Evolutionary conservation across 2,329 filamentous ascomycete species (phyloP).

Genomic region (Alternaria dauci): DNA sequence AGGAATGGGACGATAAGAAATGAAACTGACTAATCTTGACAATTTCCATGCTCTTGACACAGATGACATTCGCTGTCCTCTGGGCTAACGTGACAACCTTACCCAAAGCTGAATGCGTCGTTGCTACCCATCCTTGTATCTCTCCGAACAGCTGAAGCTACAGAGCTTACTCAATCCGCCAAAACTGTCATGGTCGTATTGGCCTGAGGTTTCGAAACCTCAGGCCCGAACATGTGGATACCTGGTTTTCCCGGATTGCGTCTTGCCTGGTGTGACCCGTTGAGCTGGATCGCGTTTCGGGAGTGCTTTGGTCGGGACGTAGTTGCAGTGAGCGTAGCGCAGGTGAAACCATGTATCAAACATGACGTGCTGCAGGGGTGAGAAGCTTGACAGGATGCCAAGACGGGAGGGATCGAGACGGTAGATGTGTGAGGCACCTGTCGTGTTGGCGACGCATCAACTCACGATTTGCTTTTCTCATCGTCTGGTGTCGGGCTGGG

Average conservation of each 20-base stretch:
- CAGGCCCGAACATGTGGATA: slow-evolving; percentile 20
- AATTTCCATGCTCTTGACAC: too few species aligned
- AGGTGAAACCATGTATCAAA: slow-evolving; percentile 19
- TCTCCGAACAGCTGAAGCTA: too few species aligned
- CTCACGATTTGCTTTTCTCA: not conserved
- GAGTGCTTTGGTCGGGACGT: slow-evolving; percentile 18
- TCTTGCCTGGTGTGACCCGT: not conserved
- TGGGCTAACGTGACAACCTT: too few species aligned
- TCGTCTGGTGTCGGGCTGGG: not conserved
- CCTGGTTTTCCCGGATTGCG: slow-evolving; percentile 6
- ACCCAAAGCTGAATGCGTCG: too few species aligned
- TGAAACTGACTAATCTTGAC: too few species aligned
- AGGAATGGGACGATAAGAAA: too few species aligned
- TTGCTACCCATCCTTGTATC: too few species aligned
- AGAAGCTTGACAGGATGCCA: slow-evolving; percentile 10
- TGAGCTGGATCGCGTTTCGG: slow-evolving; percentile 11
- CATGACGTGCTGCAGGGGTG: slow-evolving; percentile 8
- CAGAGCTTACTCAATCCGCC: not conserved
- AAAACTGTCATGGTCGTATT: not conserved
- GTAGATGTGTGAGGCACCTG: slow-evolving; percentile 1
- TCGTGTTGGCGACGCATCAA: not conserved
- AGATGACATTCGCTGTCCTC: too few species aligned
- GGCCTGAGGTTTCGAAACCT: slow-evolving; percentile 34
- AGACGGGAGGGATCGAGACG: not conserved
- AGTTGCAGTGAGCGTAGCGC: slow-evolving; percentile 2